Conservation (phyloP, 345 rosid genomes). For the Pseudoturritis turrita region DNA sequence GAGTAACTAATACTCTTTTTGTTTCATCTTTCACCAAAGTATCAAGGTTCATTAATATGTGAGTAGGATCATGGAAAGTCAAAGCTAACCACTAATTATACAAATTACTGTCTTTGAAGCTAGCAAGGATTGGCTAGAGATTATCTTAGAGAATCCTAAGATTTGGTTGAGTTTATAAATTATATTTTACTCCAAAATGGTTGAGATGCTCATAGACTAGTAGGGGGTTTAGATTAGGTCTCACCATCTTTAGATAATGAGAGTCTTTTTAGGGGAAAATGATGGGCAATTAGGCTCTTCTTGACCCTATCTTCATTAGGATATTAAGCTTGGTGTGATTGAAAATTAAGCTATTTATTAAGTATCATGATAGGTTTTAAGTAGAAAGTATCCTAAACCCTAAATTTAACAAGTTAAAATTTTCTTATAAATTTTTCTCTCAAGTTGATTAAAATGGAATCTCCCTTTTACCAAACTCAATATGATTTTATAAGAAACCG, state of each 20-base stretch:
- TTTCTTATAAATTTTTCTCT: not conserved
- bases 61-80: not conserved
- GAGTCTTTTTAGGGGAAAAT: slow-evolving; percentile 6
- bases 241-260: not conserved
- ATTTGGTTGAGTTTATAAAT: not conserved
- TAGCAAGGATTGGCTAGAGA: not conserved
- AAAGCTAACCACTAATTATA: slow-evolving; percentile 12
- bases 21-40: not conserved
- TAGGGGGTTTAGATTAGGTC: slow-evolving; percentile 9
- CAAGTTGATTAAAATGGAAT: not conserved
- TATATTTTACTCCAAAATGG: not conserved
- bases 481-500: slow-evolving; percentile 13
- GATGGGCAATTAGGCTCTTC: slow-evolving; percentile 14
- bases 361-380: not conserved
- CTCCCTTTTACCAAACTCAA: slow-evolving; percentile 14
- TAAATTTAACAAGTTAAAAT: not conserved
- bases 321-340: not conserved
- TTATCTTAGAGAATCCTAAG: slow-evolving; percentile 2
- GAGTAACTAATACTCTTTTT: slow-evolving; percentile 25
- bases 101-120: not conserved
- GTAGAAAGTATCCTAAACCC: not conserved
- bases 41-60: not conserved
- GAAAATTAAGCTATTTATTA: not conserved
- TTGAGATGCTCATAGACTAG: slow-evolving; percentile 2
- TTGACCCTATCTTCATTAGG: not conserved